Evolutionary conservation across 305 asterid genomes (phyloP), one percentile per base, ranked within the genome.

Genomic region (Fraxinus platypoda): DNA sequence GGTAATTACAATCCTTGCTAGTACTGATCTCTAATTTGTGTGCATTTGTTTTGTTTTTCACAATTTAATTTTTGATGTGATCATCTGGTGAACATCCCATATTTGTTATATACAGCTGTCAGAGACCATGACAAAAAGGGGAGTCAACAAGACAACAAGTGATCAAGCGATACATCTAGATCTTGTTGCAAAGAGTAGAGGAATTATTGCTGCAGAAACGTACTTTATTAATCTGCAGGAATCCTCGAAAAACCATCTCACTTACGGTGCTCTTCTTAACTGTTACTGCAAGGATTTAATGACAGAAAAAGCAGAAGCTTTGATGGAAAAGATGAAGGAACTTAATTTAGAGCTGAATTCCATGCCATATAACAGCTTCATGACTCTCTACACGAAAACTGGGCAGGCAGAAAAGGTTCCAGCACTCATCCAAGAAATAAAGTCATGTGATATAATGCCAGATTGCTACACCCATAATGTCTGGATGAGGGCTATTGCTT

Each of bases 401-500:
- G 89, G 89, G 80, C 83, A 78, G 77, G 90, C 91, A 35, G 92
- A 91, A 79, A 90, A 81, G 80, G 79, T 95, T 80, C 93, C 96
- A 8, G 83, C 93, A 37, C 79, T 93, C 15, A 89, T 94, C 89
- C 94, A 94, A 85, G 98, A 95, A 88, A 95, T 95, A 97, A 92
- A 94, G 86, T 90, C 92, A 33, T 41, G 68, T 76, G 92, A 92
- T 81, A 85, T 93, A 82, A 87, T 90, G 94, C 95, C 88, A 0
- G 97, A 91, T 87, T 80, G 87, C 62, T 93, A 78, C 87, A 91
- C 96, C 23, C 92, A 96, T 88, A 93, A 96, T 75, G 87, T 93
- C 71, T 96, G 99, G 99, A 94, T 96, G 98, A 92, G 97, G 90
- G 91, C 98, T 70, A 93, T 96, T 84, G 97, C 98, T 86, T 91